These are phyloP conservation scores for Tolypocladium tundrense DNA, from an alignment of 2,329 filamentous ascomycete species.

Conservation along the genomic window DNA sequence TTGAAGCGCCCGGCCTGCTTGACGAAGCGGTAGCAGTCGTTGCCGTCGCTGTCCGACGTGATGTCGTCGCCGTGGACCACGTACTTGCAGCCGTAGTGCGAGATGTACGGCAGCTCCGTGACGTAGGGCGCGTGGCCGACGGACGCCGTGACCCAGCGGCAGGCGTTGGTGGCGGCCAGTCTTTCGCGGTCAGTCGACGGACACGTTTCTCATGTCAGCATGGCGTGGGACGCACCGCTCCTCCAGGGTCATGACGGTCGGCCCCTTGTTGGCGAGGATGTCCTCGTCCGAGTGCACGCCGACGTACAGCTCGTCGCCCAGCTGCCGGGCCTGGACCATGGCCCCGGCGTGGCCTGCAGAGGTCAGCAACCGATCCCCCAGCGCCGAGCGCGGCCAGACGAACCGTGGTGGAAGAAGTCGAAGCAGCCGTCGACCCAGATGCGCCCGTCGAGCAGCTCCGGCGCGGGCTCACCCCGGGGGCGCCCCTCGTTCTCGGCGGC, in stretches of 20 bases:
- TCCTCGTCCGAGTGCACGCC: conserved; percentile 94
- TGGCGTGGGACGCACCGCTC: conserved; percentile 52
- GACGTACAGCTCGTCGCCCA: conserved; percentile 80
- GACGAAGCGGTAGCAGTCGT: conserved; percentile 97
- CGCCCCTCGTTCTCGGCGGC: conserved; percentile 9
- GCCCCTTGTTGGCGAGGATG: conserved; percentile 94
- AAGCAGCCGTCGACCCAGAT: conserved; percentile 99
- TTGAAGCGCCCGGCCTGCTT: conserved; percentile 91
- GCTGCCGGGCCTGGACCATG: conserved; percentile 88
- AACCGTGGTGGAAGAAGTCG: conserved; percentile 96
- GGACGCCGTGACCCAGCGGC: conserved; percentile 83
- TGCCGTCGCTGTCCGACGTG: conserved; percentile 83
- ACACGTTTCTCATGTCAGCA: background rate
- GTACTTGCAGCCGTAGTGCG: conserved; percentile 88
- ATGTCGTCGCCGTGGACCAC: conserved; percentile 97
- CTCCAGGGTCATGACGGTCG: conserved; percentile 88
- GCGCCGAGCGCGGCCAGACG: conserved; percentile 9
- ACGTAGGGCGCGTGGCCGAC: conserved; percentile 88
- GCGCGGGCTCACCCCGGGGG: conserved; percentile 33
- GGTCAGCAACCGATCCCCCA: background rate
- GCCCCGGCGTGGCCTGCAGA: conserved; percentile 79
- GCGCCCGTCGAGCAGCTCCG: conserved; percentile 53
- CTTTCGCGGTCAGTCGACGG: conserved; percentile 28
- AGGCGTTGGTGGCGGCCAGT: conserved; percentile 83
- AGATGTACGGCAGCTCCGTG: conserved; percentile 86